Conservation (phyloP, 2,329 filamentous ascomycete genomes). For the Sclerotinia sclerotiorum region DNA sequence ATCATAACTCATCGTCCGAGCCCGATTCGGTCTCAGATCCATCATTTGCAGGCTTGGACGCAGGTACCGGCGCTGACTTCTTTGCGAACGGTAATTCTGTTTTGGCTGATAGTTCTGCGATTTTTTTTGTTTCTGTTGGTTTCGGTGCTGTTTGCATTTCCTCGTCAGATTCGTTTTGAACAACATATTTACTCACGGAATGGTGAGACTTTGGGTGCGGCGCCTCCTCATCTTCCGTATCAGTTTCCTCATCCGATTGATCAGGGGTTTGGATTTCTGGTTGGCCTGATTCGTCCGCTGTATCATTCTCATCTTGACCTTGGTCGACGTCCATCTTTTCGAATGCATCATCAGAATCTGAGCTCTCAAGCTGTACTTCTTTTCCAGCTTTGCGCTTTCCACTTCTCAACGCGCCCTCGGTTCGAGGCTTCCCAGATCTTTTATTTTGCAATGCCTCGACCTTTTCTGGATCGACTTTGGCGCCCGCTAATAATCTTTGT, state of each 20-base stretch:
- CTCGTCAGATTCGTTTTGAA: constrained; percentile 7
- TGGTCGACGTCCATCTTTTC: constrained; percentile 54
- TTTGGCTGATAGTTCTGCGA: constrained; percentile 26
- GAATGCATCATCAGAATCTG: constrained; percentile 48
- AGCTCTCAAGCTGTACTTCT: constrained; percentile 34
- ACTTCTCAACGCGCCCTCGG: constrained; percentile 43
- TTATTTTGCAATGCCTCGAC: constrained; percentile 26
- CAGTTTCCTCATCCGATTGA: constrained; percentile 19
- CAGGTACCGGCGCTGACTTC: constrained; percentile 22
- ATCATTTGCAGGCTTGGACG: constrained; percentile 26
- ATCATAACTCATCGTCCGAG: constrained; percentile 35
- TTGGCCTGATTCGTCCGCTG: constrained; percentile 25
- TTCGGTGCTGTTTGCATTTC: constrained; percentile 6
- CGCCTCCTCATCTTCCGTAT: constrained; percentile 13
- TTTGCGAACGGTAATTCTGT: constrained; percentile 31
- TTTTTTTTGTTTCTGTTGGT: constrained; percentile 21
- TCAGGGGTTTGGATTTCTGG: constrained; percentile 23
- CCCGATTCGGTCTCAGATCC: constrained; percentile 39
- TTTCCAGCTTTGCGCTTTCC: constrained; percentile 52
- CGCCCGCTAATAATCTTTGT: constrained; percentile 54
- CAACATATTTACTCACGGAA: not conserved
- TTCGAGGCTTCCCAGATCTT: constrained; percentile 20
- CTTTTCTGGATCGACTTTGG: constrained; percentile 35
- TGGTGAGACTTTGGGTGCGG: not conserved
- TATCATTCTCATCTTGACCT: constrained; percentile 26